Percentiles rank a stretch among this genome's conserved stretches.
phyloP scores from a whole-genome alignment of 306 rosid genomes.

The Citrullus colocynthis region DNA sequence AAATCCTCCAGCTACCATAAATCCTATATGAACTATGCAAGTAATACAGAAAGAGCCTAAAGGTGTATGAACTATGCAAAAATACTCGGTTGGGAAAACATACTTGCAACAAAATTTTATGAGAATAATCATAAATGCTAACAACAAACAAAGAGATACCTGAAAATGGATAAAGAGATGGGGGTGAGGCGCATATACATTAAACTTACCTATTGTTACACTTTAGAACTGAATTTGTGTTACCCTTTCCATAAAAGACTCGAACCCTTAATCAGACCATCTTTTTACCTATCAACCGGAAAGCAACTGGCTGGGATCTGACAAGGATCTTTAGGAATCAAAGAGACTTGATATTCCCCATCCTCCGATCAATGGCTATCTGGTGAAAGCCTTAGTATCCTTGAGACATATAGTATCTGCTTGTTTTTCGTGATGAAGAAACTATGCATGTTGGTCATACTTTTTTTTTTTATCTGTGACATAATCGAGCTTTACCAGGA shows the following conservation, averaged over 20 bases:
- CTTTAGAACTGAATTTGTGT: neutral
- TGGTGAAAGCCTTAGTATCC: neutral
- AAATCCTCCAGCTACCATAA: neutral
- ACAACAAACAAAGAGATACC: neutral
- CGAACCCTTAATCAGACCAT: neutral
- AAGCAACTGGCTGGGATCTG: neutral
- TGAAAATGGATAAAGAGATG: neutral
- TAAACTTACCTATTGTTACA: neutral
- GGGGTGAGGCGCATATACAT: neutral
- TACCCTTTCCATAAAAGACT: neutral
- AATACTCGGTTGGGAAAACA: neutral
- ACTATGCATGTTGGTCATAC: neutral
- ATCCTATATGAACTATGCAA: too few relatives aligned
- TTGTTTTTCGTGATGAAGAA: neutral
- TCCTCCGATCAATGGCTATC: neutral
- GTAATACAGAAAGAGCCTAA: neutral
- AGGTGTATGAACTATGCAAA: neutral
- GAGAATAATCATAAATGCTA: neutral
- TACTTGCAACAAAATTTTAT: neutral
- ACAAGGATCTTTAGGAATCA: neutral
- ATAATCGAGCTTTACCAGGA: slow-evolving; percentile 90
- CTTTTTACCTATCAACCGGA: neutral
- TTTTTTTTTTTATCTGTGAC: slow-evolving; percentile 12
- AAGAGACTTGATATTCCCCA: neutral
- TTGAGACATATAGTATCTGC: neutral